Percentiles rank a stretch among this genome's conserved stretches.
Evolutionary conservation across 2,329 filamentous ascomycete species (phyloP).

Genomic region (Lachnellula occidentalis): DNA sequence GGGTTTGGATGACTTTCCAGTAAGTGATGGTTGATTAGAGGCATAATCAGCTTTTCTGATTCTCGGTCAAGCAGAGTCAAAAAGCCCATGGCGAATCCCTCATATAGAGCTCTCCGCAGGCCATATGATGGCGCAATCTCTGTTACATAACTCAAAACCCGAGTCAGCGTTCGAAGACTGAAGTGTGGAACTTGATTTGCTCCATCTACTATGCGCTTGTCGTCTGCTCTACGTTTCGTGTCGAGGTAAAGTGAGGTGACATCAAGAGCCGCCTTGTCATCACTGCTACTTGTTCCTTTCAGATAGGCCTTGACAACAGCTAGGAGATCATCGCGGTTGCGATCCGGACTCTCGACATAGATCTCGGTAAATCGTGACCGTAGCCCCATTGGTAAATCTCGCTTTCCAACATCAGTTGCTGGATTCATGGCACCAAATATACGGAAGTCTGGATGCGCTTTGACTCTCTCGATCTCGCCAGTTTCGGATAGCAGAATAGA

Average conservation of each 20-base stretch:
- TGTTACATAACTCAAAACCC: constrained; percentile 81
- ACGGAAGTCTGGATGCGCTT: constrained; percentile 86
- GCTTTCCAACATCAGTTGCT: constrained; percentile 93
- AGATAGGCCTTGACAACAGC: constrained; percentile 87
- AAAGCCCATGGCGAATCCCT: constrained; percentile 98
- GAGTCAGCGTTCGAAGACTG: constrained; percentile 87
- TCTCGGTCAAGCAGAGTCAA: constrained; percentile 78
- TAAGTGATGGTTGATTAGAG: constrained; percentile 75
- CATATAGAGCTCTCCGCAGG: constrained; percentile 77
- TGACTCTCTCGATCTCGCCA: constrained; percentile 83
- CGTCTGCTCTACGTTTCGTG: constrained; percentile 73
- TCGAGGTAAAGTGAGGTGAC: constrained; percentile 84
- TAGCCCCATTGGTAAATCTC: constrained; percentile 83
- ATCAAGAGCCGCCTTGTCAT: constrained; percentile 70
- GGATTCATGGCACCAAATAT: constrained; percentile 99
- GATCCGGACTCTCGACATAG: constrained; percentile 87
- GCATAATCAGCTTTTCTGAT: constrained; percentile 73
- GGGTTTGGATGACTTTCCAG: constrained; percentile 65
- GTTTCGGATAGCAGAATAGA: constrained; percentile 90
- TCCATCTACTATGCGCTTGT: constrained; percentile 85
- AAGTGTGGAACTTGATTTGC: constrained; percentile 96
- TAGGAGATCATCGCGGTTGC: constrained; percentile 77
- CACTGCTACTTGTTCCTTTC: constrained; percentile 62
- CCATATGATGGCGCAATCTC: constrained; percentile 82
- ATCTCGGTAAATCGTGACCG: constrained; percentile 92